phyloP scores from a whole-genome alignment of 1,284 basidiomycete species.

The Marasmius fiardii region DNA sequence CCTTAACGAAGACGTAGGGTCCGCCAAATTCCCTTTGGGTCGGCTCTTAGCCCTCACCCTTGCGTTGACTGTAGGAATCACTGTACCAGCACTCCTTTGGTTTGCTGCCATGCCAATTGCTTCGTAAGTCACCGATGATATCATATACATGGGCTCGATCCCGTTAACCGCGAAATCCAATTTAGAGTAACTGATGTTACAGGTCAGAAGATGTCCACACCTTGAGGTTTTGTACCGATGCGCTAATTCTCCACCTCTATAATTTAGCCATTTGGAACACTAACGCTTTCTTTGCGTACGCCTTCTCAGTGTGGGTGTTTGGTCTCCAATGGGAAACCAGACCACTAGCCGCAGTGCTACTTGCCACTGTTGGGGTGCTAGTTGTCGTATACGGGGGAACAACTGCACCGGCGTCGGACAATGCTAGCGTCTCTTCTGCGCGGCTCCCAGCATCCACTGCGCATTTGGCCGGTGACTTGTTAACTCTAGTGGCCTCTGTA shows the following conservation, averaged over 20 bases:
- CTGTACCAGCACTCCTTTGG: slow-evolving; percentile 67
- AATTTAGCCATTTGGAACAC: slow-evolving; percentile 79
- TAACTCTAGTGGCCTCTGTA: slow-evolving; percentile 71
- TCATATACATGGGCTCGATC: slow-evolving; percentile 8
- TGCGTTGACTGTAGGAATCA: slow-evolving; percentile 55
- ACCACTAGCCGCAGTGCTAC: slow-evolving; percentile 62
- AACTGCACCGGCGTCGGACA: slow-evolving; percentile 21
- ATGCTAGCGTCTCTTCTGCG: slow-evolving; percentile 12
- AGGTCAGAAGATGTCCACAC: slow-evolving; percentile 28
- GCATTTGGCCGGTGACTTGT: slow-evolving; percentile 71
- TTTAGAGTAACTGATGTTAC: slow-evolving; percentile 76
- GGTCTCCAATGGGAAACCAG: slow-evolving; percentile 58
- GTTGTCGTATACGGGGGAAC: slow-evolving; percentile 76
- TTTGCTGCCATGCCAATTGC: slow-evolving; percentile 67
- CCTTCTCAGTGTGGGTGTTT: slow-evolving; percentile 64
- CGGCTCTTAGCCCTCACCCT: slow-evolving; percentile 43
- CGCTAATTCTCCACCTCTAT: slow-evolving; percentile 33
- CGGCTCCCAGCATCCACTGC: slow-evolving; percentile 31
- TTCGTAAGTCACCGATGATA: slow-evolving; percentile 54
- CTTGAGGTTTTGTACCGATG: neutral
- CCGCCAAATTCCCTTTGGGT: slow-evolving; percentile 37
- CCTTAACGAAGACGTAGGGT: slow-evolving; percentile 30
- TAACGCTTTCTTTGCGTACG: slow-evolving; percentile 80
- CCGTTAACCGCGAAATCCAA: slow-evolving; percentile 12
- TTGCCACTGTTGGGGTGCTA: slow-evolving; percentile 75